These are phyloP conservation scores for Leccinum subrobustum DNA, from an alignment of 1,284 basidiomycete genomes.

Conservation along the genomic window DNA sequence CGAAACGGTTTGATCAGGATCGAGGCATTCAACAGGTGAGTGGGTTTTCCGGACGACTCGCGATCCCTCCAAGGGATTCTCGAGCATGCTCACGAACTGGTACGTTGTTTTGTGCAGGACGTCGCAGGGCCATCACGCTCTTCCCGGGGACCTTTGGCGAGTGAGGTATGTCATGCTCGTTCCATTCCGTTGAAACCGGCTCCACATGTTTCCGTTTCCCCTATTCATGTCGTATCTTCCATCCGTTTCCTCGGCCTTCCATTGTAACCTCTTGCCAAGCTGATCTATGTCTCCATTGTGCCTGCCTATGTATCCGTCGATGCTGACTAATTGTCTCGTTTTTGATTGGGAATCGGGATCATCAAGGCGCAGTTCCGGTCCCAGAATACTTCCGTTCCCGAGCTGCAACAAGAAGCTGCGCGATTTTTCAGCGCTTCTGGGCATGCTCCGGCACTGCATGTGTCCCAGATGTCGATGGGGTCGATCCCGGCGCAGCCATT, in stretches of 20 bases:
- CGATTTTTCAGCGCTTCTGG: conserved; percentile 56
- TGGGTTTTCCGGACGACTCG: conserved; percentile 4
- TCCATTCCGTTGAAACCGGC: conserved; percentile 11
- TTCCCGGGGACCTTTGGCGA: conserved; percentile 10
- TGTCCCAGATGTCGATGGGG: conserved; percentile 17
- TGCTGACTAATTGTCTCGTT: background rate
- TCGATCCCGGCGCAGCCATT: conserved; percentile 30
- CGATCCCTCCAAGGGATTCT: background rate
- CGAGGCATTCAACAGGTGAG: conserved; percentile 74
- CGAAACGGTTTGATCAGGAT: conserved; percentile 76
- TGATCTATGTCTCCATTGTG: background rate
- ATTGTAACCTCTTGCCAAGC: background rate
- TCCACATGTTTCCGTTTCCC: conserved; percentile 4
- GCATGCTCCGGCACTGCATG: conserved; percentile 25
- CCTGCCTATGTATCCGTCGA: background rate
- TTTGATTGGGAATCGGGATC: background rate
- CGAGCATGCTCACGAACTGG: conserved; percentile 16
- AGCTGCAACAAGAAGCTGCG: conserved; percentile 61
- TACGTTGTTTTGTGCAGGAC: conserved; percentile 12
- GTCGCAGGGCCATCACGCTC: conserved; percentile 20
- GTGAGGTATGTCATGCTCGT: conserved; percentile 19
- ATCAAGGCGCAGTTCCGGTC: conserved; percentile 53
- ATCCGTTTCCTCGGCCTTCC: background rate
- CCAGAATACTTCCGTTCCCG: conserved; percentile 41
- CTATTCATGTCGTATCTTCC: background rate